Percentiles rank a stretch among this genome's conserved stretches.
Evolutionary conservation across 345 rosid genomes (phyloP).

Genomic region (Excoecaria agallocha): DNA sequence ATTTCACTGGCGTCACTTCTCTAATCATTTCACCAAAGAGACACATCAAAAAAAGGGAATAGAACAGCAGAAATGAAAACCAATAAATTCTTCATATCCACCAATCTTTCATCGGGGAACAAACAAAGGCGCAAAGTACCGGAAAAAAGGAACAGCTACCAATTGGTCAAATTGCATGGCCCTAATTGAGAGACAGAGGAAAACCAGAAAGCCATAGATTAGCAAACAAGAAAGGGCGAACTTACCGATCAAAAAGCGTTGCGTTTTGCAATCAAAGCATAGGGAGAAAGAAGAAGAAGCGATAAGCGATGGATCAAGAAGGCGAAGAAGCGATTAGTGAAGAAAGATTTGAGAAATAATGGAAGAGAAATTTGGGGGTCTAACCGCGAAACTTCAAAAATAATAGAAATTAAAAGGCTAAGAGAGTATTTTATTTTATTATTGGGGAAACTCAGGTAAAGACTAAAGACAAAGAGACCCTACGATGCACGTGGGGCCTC

Average conservation of each 20-base stretch:
- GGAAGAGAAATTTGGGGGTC: slow-evolving; percentile 20
- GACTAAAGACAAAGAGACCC: too few relatives aligned
- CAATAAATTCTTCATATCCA: neutral
- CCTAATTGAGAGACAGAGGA: neutral
- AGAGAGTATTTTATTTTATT: neutral
- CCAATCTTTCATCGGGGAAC: neutral
- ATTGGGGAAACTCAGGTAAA: too few relatives aligned
- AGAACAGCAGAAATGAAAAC: neutral
- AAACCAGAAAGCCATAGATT: neutral
- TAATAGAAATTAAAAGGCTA: slow-evolving; percentile 11
- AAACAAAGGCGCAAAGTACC: neutral
- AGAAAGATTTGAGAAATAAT: neutral
- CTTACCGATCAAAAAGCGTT: slow-evolving; percentile 18
- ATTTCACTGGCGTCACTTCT: neutral
- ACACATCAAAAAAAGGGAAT: neutral
- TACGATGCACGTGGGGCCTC: neutral
- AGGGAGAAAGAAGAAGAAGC: neutral
- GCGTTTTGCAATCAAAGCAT: neutral
- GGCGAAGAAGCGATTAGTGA: neutral
- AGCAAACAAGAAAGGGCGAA: neutral
- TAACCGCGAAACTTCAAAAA: slow-evolving; percentile 32
- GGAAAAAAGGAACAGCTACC: neutral
- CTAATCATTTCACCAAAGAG: neutral
- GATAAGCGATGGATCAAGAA: slow-evolving; percentile 3
- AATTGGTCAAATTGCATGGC: too few relatives aligned